Conservation (phyloP, 2,329 filamentous ascomycete genomes). For the Anthostomella pinea region DNA sequence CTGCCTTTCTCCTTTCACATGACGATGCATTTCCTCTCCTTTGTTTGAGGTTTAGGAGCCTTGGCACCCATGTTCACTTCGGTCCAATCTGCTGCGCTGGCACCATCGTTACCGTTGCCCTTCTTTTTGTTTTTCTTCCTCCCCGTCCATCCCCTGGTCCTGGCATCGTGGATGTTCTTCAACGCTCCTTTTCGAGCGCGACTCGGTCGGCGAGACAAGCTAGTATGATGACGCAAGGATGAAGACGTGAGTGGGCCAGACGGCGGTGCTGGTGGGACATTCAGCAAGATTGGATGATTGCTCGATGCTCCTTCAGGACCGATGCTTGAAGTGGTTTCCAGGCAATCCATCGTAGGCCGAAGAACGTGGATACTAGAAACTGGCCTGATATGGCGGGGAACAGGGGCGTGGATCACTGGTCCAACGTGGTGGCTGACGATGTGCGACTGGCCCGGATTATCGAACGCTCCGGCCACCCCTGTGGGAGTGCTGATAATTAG, state of each 20-base stretch:
- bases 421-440: slow-evolving; percentile 35
- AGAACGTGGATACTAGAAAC: slow-evolving; percentile 33
- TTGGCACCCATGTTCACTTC: slow-evolving; percentile 40
- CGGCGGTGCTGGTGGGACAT: slow-evolving; percentile 21
- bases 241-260: slow-evolving; percentile 37
- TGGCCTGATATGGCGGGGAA: slow-evolving; percentile 49
- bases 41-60: slow-evolving; percentile 28
- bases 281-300: slow-evolving; percentile 6
- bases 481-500: slow-evolving; percentile 60
- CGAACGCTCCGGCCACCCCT: slow-evolving; percentile 53
- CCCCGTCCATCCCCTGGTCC: slow-evolving; percentile 54
- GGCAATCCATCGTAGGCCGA: slow-evolving; percentile 48
- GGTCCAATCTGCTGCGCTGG: slow-evolving; percentile 51
- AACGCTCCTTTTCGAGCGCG: slow-evolving; percentile 59
- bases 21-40: slow-evolving; percentile 48
- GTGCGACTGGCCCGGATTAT: slow-evolving; percentile 38
- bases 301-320: slow-evolving; percentile 7
- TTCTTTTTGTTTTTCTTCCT: slow-evolving; percentile 38
- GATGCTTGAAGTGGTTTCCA: slow-evolving; percentile 54
- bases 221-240: slow-evolving; percentile 39
- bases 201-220: slow-evolving; percentile 48
- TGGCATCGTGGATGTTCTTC: slow-evolving; percentile 61
- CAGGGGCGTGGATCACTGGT: slow-evolving; percentile 50
- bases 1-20: slow-evolving; percentile 53
- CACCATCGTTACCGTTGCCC: slow-evolving; percentile 35